Base-by-base conservation (phyloP, 2,329 filamentous ascomycete genomes). In the Trichoderma afroharzianum region DNA sequence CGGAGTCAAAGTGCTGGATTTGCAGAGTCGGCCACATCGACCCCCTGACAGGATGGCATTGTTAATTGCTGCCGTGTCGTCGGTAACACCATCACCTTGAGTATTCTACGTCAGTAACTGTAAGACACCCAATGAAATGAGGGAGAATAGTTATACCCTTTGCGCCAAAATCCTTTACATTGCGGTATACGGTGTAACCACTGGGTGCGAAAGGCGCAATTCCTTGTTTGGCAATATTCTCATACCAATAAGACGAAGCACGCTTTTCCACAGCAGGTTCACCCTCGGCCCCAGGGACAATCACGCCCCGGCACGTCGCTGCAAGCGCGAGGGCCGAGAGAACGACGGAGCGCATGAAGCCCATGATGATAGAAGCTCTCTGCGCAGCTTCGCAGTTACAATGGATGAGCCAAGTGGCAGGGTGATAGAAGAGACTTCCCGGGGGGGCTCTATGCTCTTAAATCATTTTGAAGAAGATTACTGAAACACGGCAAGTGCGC, bases 11-110 rank as follows among this genome's bases (percentile, higher is more conserved):
- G 76, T 78, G 18, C 83, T 82, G 4, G 85, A 50, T 0, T 24
- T 55, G 72, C 75, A 80, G 39, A 73, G 70, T 24, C 62, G 21
- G n/a, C 78, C 78, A 58, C 77, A 80, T 15, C 83, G 79, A 14
- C 78, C 76, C 9, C 83, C 82, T 64, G 74, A 77, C 12, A 78
- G 80, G 50, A 85, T 83, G 4, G 84, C 84, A 7, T 64, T 58
- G 59, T 85, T 82, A 74, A 90, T 90, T 4, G 88, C 88, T 28
- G 80, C 85, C 3, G 88, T 89, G 72, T 90, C 85, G 73, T 88
- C 86, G 5, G 84, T 83, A 21, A 71, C 26, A 1, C 76, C 76
- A 63, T 79, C 76, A 36, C 63, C 63, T 64, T 15, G 43, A 64
- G 7, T 0, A 64, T 36, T 55, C n/a, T n/a, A 26, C 8, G 28